These are phyloP conservation scores for Cucumis variabilis DNA, from an alignment of 331 rosid species.

Conservation along the genomic window DNA sequence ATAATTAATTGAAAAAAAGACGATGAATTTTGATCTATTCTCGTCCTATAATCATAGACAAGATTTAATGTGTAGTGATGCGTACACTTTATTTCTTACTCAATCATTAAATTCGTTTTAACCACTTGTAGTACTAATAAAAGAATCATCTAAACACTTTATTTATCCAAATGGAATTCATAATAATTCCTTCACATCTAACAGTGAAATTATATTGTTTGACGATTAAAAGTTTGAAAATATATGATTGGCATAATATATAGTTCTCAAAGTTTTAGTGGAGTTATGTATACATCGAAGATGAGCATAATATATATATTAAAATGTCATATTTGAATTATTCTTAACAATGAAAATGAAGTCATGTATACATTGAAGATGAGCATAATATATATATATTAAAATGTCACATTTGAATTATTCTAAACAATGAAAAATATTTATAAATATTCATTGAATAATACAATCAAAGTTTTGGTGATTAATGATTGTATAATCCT, in stretches of 20 bases:
- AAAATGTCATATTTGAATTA: background rate
- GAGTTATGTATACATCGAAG: background rate
- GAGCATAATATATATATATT: slow-evolving; percentile 1
- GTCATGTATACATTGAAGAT: background rate
- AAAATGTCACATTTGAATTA: background rate
- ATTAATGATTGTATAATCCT: background rate
- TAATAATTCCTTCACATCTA: background rate
- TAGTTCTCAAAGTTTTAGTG: no score
- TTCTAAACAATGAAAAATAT: background rate
- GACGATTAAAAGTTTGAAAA: background rate
- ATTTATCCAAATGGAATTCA: background rate
- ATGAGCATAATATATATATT: no score
- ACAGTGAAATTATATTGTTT: background rate
- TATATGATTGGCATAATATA: background rate
- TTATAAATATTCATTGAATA: background rate
- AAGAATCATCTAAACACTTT: background rate
- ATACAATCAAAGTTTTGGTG: background rate
- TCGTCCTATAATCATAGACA: no score
- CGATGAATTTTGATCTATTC: no score
- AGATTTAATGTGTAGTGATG: background rate
- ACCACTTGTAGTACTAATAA: no score
- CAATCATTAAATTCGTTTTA: background rate
- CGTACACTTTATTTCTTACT: background rate
- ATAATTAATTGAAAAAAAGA: no score
- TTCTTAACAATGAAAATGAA: background rate